phyloP scores from a whole-genome alignment of 192 early-diverging fungal species.

The Coemansia sp. region DNA sequence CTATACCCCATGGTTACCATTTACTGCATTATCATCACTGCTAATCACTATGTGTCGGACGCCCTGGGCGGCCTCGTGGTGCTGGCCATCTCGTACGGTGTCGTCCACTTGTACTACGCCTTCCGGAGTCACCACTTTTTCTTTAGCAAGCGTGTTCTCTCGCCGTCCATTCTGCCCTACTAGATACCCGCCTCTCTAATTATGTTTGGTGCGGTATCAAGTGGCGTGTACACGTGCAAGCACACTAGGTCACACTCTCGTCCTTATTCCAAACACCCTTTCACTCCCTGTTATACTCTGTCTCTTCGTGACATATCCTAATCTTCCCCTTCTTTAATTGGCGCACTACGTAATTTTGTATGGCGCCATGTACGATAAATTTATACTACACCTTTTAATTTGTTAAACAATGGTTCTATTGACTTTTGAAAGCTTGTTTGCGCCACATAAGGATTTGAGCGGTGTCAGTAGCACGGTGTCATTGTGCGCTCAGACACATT shows the following conservation, averaged over 20 bases:
- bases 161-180: conserved; percentile 20
- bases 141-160: conserved; percentile 15
- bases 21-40: conserved; percentile 53
- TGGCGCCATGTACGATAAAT: conserved; percentile 5
- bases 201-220: neutral
- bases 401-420: neutral
- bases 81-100: conserved; percentile 46
- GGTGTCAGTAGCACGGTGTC: too few relatives aligned
- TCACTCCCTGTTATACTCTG: neutral
- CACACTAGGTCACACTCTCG: neutral
- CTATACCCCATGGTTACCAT: conserved; percentile 47
- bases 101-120: conserved; percentile 37
- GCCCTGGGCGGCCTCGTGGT: conserved; percentile 43
- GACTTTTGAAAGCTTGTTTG: neutral
- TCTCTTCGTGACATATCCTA: too few relatives aligned
- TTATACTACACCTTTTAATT: conserved; percentile 9
- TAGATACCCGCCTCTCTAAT: neutral
- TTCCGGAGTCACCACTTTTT: conserved; percentile 20
- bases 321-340: neutral
- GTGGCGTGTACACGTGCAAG: neutral
- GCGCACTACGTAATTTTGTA: neutral
- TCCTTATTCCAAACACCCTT: neutral
- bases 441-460: too few relatives aligned
- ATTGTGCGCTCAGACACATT: too few relatives aligned
- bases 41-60: conserved; percentile 50